Conservation (phyloP, 192 early-diverging fungal genomes). For the Podila horticola region DNA sequence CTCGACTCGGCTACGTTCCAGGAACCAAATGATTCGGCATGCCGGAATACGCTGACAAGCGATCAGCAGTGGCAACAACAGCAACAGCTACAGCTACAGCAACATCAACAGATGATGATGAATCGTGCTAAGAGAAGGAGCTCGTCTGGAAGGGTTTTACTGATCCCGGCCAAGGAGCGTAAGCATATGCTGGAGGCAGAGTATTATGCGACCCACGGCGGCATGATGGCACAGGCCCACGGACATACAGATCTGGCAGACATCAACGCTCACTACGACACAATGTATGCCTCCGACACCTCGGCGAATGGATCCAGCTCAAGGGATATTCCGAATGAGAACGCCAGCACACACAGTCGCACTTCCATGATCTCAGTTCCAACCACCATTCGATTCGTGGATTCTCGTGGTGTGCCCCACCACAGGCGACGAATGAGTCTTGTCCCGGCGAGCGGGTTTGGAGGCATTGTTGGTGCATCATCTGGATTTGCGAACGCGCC, state of each 20-base stretch:
- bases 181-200: constrained; percentile 42
- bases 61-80: background rate
- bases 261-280: background rate
- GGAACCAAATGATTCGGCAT: background rate
- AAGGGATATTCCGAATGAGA: background rate
- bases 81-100: constrained; percentile 9
- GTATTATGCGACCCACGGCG: constrained; percentile 27
- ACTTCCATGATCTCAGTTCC: background rate
- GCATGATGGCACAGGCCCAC: background rate
- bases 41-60: too few relatives aligned
- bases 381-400: background rate
- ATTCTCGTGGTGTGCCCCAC: background rate
- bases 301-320: too few relatives aligned
- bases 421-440: background rate
- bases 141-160: constrained; percentile 10
- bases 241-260: background rate
- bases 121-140: background rate
- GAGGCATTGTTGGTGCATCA: background rate
- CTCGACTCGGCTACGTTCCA: background rate
- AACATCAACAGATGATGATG: constrained; percentile 3
- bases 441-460: background rate
- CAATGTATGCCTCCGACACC: background rate
- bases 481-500: background rate
- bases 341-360: background rate
- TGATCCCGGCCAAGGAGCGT: constrained; percentile 24